Conservation (phyloP, 2,329 filamentous ascomycete species). For the Clonostachys byssicola region DNA sequence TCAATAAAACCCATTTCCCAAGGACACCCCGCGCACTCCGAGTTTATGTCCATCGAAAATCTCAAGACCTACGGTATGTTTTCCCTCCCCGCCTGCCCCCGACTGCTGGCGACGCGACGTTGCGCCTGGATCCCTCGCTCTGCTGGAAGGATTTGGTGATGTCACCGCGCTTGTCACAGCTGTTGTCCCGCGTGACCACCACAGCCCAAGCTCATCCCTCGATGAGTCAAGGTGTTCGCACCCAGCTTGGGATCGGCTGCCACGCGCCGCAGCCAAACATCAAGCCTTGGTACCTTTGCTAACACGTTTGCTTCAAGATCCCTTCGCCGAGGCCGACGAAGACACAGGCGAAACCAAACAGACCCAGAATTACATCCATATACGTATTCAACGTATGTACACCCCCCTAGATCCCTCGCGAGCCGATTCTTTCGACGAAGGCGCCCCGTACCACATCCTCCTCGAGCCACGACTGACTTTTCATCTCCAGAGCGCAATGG, state of each 20-base stretch:
- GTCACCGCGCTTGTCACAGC: not conserved
- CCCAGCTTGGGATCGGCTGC: no score
- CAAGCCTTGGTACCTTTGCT: no score
- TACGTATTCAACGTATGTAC: conserved; percentile 94
- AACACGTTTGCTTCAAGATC: conserved; percentile 56
- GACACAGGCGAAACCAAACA: conserved; percentile 93
- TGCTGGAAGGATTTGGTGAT: not conserved
- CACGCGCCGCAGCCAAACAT: no score
- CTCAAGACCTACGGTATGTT: conserved; percentile 88
- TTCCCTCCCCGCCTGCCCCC: not conserved
- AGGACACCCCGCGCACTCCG: conserved; percentile 59
- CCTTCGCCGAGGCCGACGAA: conserved; percentile 99
- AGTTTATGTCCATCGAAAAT: conserved; percentile 99
- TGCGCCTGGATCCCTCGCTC: not conserved
- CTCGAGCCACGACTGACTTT: conserved; percentile 29
- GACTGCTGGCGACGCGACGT: not conserved
- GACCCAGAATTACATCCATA: conserved; percentile 98
- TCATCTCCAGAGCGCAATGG: conserved; percentile 87
- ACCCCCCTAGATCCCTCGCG: not conserved
- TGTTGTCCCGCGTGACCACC: no score
- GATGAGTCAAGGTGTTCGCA: no score
- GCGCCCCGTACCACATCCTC: no score
- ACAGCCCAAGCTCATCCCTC: no score
- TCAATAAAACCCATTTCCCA: conserved; percentile 46
- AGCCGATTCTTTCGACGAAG: not conserved